A percentile compares a stretch with the other conserved stretches of the same genome.
phyloP scores from a whole-genome alignment of 495 filamentous ascomycete genomes.

The Penicillium arizonense region DNA sequence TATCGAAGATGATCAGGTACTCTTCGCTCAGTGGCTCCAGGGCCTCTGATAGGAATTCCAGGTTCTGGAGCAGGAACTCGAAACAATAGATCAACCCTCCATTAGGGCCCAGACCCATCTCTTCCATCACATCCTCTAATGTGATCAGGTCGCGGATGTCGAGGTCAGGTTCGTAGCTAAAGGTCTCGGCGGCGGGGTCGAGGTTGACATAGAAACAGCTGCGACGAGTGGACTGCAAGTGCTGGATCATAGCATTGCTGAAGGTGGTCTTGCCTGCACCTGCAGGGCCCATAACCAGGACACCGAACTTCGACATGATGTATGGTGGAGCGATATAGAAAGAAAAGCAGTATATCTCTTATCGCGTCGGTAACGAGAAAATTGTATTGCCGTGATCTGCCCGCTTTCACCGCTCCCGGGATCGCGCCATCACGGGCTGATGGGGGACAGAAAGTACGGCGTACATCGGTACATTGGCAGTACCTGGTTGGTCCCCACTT shows the following conservation, averaged over 20 bases:
- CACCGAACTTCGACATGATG: constrained; percentile 87
- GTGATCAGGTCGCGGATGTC: constrained; percentile 97
- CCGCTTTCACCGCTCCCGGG: constrained; percentile 17
- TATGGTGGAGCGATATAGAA: not conserved
- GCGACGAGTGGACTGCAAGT: constrained; percentile 82
- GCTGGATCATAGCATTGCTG: constrained; percentile 87
- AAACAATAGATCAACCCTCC: constrained; percentile 98
- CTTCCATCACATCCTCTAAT: constrained; percentile 97
- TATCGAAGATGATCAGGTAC: constrained; percentile 95
- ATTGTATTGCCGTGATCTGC: constrained; percentile 15
- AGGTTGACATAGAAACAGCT: constrained; percentile 97
- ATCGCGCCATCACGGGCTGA: constrained; percentile 26
- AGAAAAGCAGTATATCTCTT: constrained; percentile 5
- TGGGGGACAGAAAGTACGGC: constrained; percentile 2
- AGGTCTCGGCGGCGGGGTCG: constrained; percentile 92
- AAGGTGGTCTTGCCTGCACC: constrained; percentile 94
- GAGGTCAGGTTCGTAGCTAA: constrained; percentile 87
- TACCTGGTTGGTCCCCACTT: constrained; percentile 17
- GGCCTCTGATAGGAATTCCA: constrained; percentile 87
- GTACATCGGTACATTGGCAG: constrained; percentile 7
- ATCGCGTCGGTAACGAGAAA: constrained; percentile 15
- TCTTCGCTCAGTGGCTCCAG: constrained; percentile 89
- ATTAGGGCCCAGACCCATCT: constrained; percentile 89
- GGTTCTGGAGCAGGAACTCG: constrained; percentile 88
- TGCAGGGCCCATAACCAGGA: constrained; percentile 91